Conservation (phyloP, 2,329 filamentous ascomycete genomes). For the Passalora sequoiae region DNA sequence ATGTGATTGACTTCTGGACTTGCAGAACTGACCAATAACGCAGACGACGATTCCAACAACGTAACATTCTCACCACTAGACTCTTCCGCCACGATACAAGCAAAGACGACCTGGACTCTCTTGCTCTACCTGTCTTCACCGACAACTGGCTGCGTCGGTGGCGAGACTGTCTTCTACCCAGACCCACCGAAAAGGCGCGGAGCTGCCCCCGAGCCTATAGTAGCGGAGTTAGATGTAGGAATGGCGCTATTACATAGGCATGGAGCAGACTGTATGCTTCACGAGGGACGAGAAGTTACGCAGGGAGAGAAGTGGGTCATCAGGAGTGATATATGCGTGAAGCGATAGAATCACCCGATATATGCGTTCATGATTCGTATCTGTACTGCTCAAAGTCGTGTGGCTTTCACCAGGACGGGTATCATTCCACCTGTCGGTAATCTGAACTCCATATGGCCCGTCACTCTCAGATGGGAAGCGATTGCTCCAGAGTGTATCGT, state of each 20-base stretch:
- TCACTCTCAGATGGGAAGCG: slow-evolving; percentile 45
- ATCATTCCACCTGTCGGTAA: slow-evolving; percentile 49
- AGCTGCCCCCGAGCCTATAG: slow-evolving; percentile 52
- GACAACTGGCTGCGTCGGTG: slow-evolving; percentile 69
- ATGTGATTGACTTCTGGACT: background rate
- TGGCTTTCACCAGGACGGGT: slow-evolving; percentile 46
- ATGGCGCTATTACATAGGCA: slow-evolving; percentile 84
- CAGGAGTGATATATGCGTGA: slow-evolving; percentile 72
- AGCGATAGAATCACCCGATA: slow-evolving; percentile 41
- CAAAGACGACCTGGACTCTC: slow-evolving; percentile 83
- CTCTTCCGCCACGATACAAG: slow-evolving; percentile 43
- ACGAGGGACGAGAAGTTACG: slow-evolving; percentile 75
- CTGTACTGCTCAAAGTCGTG: slow-evolving; percentile 2
- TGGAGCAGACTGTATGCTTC: slow-evolving; percentile 81
- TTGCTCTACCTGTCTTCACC: slow-evolving; percentile 79
- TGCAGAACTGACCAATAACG: too few species aligned
- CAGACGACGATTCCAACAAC: slow-evolving; percentile 82
- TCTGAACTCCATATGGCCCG: slow-evolving; percentile 44
- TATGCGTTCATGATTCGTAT: slow-evolving; percentile 2
- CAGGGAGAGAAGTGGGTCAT: slow-evolving; percentile 88
- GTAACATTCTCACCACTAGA: slow-evolving; percentile 52
- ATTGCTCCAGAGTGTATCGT: slow-evolving; percentile 58
- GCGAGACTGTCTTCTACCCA: slow-evolving; percentile 89
- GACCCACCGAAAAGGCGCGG: slow-evolving; percentile 45
- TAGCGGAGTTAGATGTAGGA: slow-evolving; percentile 72